Percentiles rank a stretch among this genome's conserved stretches.
These are phyloP conservation scores for Annulohypoxylon maeteangense DNA, from an alignment of 495 filamentous ascomycete genomes.

Conservation along the genomic window DNA sequence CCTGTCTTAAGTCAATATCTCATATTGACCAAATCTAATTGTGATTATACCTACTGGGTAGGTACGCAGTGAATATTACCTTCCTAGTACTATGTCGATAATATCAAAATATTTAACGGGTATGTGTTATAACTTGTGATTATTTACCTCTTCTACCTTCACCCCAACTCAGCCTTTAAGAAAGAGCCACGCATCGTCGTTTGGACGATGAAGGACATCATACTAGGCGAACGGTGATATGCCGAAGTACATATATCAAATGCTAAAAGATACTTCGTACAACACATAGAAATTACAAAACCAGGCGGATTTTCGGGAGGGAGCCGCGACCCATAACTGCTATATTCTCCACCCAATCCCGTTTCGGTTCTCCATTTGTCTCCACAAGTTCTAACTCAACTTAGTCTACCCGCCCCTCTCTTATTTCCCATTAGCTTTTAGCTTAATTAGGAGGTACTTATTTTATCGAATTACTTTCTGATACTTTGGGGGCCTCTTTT, in stretches of 20 bases:
- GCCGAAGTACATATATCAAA: neutral
- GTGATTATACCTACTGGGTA: too few relatives aligned
- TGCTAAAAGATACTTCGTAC: neutral
- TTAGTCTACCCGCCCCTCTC: constrained; percentile 38
- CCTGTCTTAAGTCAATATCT: neutral
- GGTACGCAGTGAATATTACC: too few relatives aligned
- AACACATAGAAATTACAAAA: neutral
- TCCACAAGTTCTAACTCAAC: constrained; percentile 30
- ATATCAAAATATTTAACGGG: neutral
- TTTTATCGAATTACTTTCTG: neutral
- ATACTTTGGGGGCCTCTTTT: constrained; percentile 7
- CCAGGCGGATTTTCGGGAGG: constrained; percentile 25
- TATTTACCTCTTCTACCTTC: neutral
- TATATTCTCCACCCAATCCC: constrained; percentile 32
- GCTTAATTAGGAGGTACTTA: constrained; percentile 6
- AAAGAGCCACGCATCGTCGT: constrained; percentile 27
- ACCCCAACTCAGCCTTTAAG: constrained; percentile 18
- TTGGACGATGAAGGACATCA: neutral
- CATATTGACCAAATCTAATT: too few relatives aligned
- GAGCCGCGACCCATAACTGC: constrained; percentile 13
- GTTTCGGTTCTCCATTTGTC: constrained; percentile 21
- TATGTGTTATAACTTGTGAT: neutral
- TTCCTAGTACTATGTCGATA: neutral
- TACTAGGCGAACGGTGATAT: neutral
- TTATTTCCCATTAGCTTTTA: constrained; percentile 32